Evolutionary conservation across 257 asterid species (phyloP).

Genomic region (Solanum stenotomum): DNA sequence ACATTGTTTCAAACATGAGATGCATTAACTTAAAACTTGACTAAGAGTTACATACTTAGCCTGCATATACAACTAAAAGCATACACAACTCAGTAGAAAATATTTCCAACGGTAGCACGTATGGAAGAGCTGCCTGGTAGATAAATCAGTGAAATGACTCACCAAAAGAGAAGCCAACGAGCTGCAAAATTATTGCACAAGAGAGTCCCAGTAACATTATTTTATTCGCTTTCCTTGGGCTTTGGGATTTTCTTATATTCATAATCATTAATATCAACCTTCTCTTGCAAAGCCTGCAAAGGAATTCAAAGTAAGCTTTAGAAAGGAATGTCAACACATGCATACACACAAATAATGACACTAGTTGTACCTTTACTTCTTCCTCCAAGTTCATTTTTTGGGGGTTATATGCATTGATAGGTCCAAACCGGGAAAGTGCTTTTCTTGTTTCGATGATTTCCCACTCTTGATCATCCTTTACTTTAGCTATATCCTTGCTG

Average conservation of each 20-base stretch:
- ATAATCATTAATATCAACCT: slow-evolving; percentile 63
- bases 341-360: not conserved
- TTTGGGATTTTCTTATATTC: slow-evolving; percentile 87
- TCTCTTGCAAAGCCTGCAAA: slow-evolving; percentile 62
- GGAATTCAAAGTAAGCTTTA: not conserved
- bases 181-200: not conserved
- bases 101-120: not conserved
- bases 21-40: not conserved
- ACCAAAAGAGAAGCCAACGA: not conserved
- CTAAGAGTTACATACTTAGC: not conserved
- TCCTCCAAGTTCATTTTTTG: slow-evolving; percentile 64
- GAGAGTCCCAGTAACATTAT: not conserved
- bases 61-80: not conserved
- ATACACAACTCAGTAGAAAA: not conserved
- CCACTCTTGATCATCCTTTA: slow-evolving; percentile 88
- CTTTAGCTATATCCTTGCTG: slow-evolving; percentile 93
- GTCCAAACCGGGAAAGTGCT: slow-evolving; percentile 81
- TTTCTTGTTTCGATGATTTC: slow-evolving; percentile 74
- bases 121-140: not conserved
- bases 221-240: slow-evolving; percentile 42
- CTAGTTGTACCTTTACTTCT: slow-evolving; percentile 60
- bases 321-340: not conserved
- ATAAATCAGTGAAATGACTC: not conserved
- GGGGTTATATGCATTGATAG: slow-evolving; percentile 68
- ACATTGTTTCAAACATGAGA: not conserved